phyloP scores from a whole-genome alignment of 306 rosid species.

The Castanea sativa region DNA sequence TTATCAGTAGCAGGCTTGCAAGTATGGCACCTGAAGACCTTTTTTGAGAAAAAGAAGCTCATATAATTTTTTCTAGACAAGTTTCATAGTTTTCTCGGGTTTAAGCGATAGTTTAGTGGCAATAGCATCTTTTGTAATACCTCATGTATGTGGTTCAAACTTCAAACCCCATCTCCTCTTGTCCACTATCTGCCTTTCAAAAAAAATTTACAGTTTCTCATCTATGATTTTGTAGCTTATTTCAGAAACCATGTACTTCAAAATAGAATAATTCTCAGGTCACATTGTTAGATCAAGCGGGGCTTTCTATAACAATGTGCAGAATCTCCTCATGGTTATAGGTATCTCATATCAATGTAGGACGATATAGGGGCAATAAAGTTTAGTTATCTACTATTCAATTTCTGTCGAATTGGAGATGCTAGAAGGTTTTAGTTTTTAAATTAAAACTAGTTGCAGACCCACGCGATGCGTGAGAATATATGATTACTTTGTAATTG shows the following conservation, averaged over 20 bases:
- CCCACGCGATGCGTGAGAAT: accelerated
- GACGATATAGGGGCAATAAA: background rate
- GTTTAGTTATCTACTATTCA: background rate
- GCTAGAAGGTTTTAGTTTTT: no score
- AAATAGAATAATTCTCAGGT: conserved; percentile 19
- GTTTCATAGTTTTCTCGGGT: background rate
- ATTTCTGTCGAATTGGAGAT: no score
- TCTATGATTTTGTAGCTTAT: conserved; percentile 38
- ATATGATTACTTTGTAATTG: no score
- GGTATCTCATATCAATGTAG: background rate
- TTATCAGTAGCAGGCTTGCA: conserved; percentile 81
- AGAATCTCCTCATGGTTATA: background rate
- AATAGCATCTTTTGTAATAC: no score
- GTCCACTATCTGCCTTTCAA: no score
- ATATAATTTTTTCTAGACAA: conserved; percentile 40
- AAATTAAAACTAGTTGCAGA: no score
- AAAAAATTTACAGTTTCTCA: no score
- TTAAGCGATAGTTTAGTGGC: no score
- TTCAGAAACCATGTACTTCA: conserved; percentile 26
- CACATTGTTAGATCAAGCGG: background rate
- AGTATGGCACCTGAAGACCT: conserved; percentile 84
- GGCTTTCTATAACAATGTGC: background rate
- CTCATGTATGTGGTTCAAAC: no score
- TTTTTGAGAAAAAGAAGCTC: conserved; percentile 93
- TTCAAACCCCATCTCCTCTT: no score